Conservation (phyloP, 106 monocot species). For the Allium cepa region DNA sequence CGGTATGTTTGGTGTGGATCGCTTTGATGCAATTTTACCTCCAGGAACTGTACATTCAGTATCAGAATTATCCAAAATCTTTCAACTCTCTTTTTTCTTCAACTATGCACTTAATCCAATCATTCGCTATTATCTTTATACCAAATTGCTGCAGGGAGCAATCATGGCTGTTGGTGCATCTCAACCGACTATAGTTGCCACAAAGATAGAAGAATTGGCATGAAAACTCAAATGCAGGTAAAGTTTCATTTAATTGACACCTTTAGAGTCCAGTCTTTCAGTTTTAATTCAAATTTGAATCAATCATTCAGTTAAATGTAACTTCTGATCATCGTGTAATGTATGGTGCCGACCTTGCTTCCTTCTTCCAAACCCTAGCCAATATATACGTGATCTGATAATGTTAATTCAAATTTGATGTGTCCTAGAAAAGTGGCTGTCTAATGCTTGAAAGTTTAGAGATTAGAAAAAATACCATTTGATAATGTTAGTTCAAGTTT, state of each 20-base stretch:
- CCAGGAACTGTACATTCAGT: conserved; percentile 63
- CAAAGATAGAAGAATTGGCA: conserved; percentile 63
- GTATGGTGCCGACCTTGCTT: conserved; percentile 80
- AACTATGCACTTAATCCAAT: neutral
- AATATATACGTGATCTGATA: too few species aligned
- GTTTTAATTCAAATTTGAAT: neutral
- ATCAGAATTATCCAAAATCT: neutral
- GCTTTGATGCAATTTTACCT: conserved; percentile 84
- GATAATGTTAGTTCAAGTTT: too few species aligned
- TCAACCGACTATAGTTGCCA: conserved; percentile 57
- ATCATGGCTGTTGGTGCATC: conserved; percentile 95
- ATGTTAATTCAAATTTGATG: too few species aligned
- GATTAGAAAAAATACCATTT: too few species aligned
- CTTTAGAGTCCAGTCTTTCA: neutral
- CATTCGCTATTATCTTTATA: neutral
- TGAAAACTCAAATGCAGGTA: conserved; percentile 95
- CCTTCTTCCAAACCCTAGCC: conserved; percentile 69
- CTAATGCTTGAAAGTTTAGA: too few species aligned
- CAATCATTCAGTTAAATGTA: conserved; percentile 63
- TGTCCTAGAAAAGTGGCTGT: too few species aligned
- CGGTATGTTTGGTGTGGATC: conserved; percentile 89
- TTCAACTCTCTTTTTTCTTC: neutral
- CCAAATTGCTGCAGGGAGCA: conserved; percentile 42
- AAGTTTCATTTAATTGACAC: neutral
- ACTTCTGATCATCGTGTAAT: conserved; percentile 84